Evolutionary conservation across 202 grass and related monocot genomes (phyloP).

Genomic region (Hordeum pubiflorum): DNA sequence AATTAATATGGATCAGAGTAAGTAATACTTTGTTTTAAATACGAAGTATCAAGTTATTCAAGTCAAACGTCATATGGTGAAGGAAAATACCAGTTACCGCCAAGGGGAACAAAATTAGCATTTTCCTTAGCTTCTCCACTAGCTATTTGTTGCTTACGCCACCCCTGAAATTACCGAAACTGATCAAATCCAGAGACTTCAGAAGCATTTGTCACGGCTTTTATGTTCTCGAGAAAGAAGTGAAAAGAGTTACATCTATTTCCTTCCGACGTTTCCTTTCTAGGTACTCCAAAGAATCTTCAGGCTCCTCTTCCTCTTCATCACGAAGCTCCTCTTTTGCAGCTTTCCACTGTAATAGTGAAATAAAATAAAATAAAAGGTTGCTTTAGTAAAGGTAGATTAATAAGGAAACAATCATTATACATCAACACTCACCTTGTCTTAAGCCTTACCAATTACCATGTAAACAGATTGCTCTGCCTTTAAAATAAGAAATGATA

Average conservation of each 20-base stretch:
- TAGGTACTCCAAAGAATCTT: slow-evolving; percentile 64
- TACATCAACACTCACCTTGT: slow-evolving; percentile 20
- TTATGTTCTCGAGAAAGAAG: neutral
- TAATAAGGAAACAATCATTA: neutral
- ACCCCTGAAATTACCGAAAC: slow-evolving; percentile 43
- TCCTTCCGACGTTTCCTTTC: slow-evolving; percentile 88
- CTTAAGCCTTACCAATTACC: slow-evolving; percentile 34
- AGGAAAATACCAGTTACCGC: slow-evolving; percentile 76
- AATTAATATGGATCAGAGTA: no score
- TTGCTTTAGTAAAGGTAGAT: slow-evolving; percentile 4
- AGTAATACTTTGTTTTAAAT: neutral
- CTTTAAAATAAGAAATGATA: slow-evolving; percentile 21
- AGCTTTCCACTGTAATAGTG: slow-evolving; percentile 84
- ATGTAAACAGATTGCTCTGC: slow-evolving; percentile 31
- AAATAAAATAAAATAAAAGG: neutral
- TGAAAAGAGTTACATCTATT: slow-evolving; percentile 52
- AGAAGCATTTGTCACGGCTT: neutral
- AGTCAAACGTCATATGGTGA: neutral
- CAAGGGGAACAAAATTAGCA: slow-evolving; percentile 88
- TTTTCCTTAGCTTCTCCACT: slow-evolving; percentile 82
- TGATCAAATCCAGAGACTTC: slow-evolving; percentile 6
- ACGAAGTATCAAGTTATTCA: neutral
- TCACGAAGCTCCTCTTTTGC: slow-evolving; percentile 91
- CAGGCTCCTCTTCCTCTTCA: slow-evolving; percentile 76
- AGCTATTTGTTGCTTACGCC: slow-evolving; percentile 68